These are phyloP conservation scores for Rutstroemia sp. DNA, from an alignment of 2,329 filamentous ascomycete genomes.

Conservation along the genomic window DNA sequence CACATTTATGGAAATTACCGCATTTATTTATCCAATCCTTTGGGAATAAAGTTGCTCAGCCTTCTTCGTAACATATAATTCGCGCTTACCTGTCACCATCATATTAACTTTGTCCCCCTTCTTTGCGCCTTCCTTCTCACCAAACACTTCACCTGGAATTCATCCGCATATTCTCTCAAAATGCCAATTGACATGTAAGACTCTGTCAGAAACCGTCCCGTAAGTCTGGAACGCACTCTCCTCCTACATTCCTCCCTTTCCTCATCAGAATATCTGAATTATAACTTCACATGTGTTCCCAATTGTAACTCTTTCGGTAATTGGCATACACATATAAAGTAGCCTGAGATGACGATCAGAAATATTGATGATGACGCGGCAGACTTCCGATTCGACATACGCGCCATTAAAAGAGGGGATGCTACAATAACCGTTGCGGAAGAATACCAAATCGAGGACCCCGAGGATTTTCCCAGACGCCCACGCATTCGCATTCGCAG, in stretches of 20 bases:
- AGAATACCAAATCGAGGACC: slow-evolving; percentile 1
- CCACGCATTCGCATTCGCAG: slow-evolving; percentile 1
- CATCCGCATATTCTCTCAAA: neutral
- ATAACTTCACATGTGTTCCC: neutral
- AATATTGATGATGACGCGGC: slow-evolving; percentile 12
- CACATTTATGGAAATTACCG: neutral
- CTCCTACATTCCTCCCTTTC: slow-evolving; percentile 1
- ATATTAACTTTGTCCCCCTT: neutral
- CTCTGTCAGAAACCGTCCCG: neutral
- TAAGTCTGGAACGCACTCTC: slow-evolving; percentile 1
- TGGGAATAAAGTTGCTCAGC: neutral
- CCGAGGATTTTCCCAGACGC: slow-evolving; percentile 1
- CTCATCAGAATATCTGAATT: neutral
- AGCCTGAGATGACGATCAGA: neutral
- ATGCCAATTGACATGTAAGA: slow-evolving; percentile 1
- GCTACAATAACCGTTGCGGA: neutral
- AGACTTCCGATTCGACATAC: slow-evolving; percentile 5
- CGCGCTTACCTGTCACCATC: neutral
- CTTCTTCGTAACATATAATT: neutral
- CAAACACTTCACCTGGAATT: neutral
- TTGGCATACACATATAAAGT: neutral
- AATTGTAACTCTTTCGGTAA: neutral
- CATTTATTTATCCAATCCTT: neutral
- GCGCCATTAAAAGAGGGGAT: slow-evolving; percentile 3
- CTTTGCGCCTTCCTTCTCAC: neutral